Evolutionary conservation across 345 rosid genomes (phyloP).

Genomic region (Pistacia atlantica): DNA sequence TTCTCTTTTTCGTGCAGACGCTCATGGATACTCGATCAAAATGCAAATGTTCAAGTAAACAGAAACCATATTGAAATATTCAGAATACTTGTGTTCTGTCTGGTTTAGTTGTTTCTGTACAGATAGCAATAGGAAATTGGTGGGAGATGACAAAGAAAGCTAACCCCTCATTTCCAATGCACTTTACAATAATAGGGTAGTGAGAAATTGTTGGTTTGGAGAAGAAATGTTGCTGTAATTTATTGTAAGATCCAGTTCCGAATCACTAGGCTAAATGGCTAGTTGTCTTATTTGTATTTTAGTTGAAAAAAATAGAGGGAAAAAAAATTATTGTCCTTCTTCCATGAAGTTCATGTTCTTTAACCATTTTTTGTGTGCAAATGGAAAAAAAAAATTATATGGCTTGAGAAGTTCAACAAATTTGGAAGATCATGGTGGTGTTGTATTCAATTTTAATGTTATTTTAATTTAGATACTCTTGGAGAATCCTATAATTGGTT

Average conservation of each 20-base stretch:
- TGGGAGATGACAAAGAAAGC: neutral
- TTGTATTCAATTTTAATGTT: too few relatives aligned
- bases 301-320: neutral
- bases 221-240: neutral
- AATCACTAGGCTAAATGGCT: neutral
- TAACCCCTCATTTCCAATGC: neutral
- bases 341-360: neutral
- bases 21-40: constrained; percentile 47
- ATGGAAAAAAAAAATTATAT: neutral
- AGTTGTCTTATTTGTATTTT: neutral
- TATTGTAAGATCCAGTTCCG: neutral
- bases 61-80: constrained; percentile 18
- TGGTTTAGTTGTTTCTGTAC: constrained; percentile 29
- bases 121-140: constrained; percentile 17
- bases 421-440: neutral
- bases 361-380: neutral
- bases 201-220: neutral
- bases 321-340: neutral
- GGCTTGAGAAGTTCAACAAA: constrained; percentile 1
- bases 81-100: neutral
- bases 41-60: constrained; percentile 50
- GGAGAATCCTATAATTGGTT: neutral
- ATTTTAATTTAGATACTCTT: neutral
- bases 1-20: constrained; percentile 33
- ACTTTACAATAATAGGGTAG: constrained; percentile 3